Percentiles rank a stretch among this genome's conserved stretches.
Conservation (phyloP, 139 green algal genomes). For the Trebouxia sp. region DNA sequence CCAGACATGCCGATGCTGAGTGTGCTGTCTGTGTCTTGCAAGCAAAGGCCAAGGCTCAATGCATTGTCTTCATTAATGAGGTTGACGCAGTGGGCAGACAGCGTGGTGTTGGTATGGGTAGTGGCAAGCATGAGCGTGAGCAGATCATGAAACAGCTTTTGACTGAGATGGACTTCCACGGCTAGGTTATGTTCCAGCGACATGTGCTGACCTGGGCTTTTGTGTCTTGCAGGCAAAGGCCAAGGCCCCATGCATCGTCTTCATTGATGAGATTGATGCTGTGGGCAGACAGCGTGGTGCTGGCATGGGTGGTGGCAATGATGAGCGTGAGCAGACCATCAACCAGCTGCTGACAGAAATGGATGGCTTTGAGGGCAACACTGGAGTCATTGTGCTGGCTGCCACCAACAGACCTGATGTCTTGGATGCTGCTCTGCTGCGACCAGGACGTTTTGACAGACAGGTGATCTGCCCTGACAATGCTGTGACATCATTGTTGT, state of each 20-base stretch:
- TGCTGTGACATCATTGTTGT: no score
- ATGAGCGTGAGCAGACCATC: conserved; percentile 99
- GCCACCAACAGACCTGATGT: conserved; percentile 97
- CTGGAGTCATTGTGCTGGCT: conserved; percentile 75
- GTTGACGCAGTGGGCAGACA: conserved; percentile 98
- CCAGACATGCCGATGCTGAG: no score
- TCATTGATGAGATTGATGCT: conserved; percentile 99
- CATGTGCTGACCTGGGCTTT: background rate
- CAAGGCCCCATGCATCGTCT: conserved; percentile 98
- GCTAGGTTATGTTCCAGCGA: no score
- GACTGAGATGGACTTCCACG: no score
- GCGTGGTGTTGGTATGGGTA: conserved; percentile 96
- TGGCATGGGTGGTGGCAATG: conserved; percentile 98
- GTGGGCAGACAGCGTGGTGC: conserved; percentile 94
- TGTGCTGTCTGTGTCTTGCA: conserved; percentile 22
- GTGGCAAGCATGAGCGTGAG: conserved; percentile 99
- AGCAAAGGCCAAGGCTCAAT: conserved; percentile 93
- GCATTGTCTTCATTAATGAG: conserved; percentile 99
- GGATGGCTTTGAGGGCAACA: conserved; percentile 97
- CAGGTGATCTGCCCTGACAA: conserved; percentile 71
- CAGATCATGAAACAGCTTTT: conserved; percentile 99
- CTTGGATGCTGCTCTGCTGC: conserved; percentile 96
- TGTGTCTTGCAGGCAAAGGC: conserved; percentile 75
- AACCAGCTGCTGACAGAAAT: conserved; percentile 98
- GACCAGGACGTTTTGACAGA: conserved; percentile 96